Percentiles rank a stretch among this genome's conserved stretches.
Conservation (phyloP, 805 yeast genomes). For the Teunomyces aglyptinius region DNA sequence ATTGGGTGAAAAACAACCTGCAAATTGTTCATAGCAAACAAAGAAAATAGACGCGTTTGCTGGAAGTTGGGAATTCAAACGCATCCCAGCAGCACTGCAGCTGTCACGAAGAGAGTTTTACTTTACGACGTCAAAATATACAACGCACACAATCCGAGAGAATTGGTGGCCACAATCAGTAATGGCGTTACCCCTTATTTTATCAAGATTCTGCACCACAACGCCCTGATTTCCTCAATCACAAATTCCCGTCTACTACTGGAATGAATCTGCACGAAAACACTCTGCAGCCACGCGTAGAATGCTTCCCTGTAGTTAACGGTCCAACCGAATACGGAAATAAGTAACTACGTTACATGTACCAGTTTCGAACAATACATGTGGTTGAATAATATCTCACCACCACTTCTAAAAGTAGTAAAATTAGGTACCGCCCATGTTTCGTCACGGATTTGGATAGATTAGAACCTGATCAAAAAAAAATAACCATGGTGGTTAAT, state of each 20-base stretch:
- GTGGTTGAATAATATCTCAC: not conserved
- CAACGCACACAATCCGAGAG: too few relatives aligned
- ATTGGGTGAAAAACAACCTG: not conserved
- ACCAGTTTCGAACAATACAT: not conserved
- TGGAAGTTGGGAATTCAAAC: not conserved
- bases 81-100: too few relatives aligned
- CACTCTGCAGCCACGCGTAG: not conserved
- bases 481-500: not conserved
- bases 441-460: not conserved
- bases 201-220: not conserved
- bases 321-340: not conserved
- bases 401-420: not conserved
- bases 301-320: not conserved
- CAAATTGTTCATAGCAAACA: not conserved
- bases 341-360: not conserved
- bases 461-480: not conserved
- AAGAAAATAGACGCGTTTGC: not conserved
- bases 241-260: not conserved
- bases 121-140: too few relatives aligned
- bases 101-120: too few relatives aligned
- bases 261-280: not conserved
- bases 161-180: too few relatives aligned
- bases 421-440: not conserved
- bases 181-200: not conserved
- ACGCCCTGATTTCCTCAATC: not conserved